Base-by-base conservation (phyloP, 208 protist genomes). In the Tritrichomonas musculus region DNA sequence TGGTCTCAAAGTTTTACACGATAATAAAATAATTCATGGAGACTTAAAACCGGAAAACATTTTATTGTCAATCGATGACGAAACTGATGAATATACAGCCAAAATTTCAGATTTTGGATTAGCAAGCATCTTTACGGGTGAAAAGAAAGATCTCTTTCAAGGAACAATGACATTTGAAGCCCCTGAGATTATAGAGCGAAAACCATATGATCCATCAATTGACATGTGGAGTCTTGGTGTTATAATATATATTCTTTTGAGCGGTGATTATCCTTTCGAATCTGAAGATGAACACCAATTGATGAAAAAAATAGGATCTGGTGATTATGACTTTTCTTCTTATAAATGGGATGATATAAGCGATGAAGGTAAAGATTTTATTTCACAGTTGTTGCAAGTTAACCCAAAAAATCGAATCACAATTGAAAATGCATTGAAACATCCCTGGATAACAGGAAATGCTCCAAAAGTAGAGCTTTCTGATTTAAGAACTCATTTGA, bases 181-280 rank as follows among this genome's bases (percentile, higher is more conserved):
- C 17, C 88, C 88, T 14, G 88, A 92, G 36, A 72, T 92, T 36
- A 49, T 92, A 11, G 50, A 92, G 41, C 22, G 50, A 36, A 30
- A 53, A 0, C 50, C 50, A 22, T 92, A 92, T 50, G 88, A 92
- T 41, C n/a, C 0, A 5, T 20, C 41, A 36, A 55, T 72, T 69
- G 88, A 92, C 22, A 53, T 72, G 1, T 92, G 88, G 88, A 36
- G 41, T 1, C 50, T 92, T 92, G 88, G 88, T 14, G 50, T 66
- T 4, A 92, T 72, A 30, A 39, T 92, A 11, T 92, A 72, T 33
- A 73, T 3, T 14, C 33, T 92, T 9, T 64, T 92, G 47, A 72
- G 88, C 72, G 88, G 88, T 14, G n/a, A 25, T 9, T 47, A 22
- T 4, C 88, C 88, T 36, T 92, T 92, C 33, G 73, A 82, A 8